Evolutionary conservation across 345 rosid species (phyloP), one percentile per base, ranked within the genome.

Genomic region (Garcia nutans): DNA sequence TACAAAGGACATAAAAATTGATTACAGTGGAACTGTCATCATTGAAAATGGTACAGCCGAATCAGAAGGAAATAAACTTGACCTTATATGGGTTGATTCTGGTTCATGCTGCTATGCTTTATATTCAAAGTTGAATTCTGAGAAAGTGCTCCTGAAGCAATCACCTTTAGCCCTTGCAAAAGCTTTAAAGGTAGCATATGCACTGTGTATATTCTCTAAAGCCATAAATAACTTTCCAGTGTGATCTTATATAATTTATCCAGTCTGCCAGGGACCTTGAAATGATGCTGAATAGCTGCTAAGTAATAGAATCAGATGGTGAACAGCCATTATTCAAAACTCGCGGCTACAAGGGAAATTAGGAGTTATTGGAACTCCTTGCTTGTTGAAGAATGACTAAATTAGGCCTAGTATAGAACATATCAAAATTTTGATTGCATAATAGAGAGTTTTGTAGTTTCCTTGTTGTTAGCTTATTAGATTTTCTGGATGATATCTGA

Each of bases 131-230:
- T 74, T 96, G 77, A 86, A 91, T 72, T 76, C 88, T 19, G 86
- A 88, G 72, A 89, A 82, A 86, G 90, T 96, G 75, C 84, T 89
- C 54, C 65, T 88, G 77, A 92, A 85, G 83, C 93, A 89, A 47
- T 96, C 99, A n/a, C 97, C 99, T 23, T 42, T 92, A 76, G 92
- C 99, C 61, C 97, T 96, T 69, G 78, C 97, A 56, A 96, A 96
- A 89, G 98, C 99, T 74, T 62, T 96, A 55, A 96, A 96, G 97
- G 99, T 96, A 77, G 23, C 84, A 16, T 52, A 52, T 55, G 62
- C 58, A 56, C 42, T 76, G 58, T 37, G 26, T 55, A 55, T 65
- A 16, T 62, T 41, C 28, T 54, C 42, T 13, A 45, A 33, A 37
- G 44, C 20, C 28, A 20, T 50, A 12, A 49, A 47, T 62, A 55